A percentile compares a stretch with the other conserved stretches of the same genome.
Conservation (phyloP, 192 early-diverging fungal species). For the Jimgerdemannia lactiflua region DNA sequence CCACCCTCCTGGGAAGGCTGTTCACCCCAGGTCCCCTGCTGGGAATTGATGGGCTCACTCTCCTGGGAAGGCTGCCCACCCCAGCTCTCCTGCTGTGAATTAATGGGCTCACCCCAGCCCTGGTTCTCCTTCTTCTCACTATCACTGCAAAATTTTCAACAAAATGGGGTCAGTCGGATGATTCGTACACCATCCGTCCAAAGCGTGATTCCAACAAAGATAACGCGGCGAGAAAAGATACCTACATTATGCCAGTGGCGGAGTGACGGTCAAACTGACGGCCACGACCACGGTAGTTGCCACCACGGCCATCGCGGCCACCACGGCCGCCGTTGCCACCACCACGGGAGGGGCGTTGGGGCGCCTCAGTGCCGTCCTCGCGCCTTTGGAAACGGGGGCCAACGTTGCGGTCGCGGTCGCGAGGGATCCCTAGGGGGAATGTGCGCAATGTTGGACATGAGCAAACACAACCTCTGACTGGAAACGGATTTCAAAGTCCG, state of each 20-base stretch:
- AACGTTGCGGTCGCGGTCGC: not conserved
- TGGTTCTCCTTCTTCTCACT: constrained; percentile 91
- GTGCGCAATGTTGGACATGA: constrained; percentile 2
- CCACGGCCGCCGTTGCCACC: constrained; percentile 41
- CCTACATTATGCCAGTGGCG: constrained; percentile 64
- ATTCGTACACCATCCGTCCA: not conserved
- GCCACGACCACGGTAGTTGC: constrained; percentile 46
- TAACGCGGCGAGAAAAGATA: not conserved
- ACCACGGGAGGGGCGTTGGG: constrained; percentile 20
- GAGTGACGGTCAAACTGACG: constrained; percentile 87
- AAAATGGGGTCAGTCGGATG: not conserved
- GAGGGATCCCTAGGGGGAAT: not conserved
- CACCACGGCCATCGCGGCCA: constrained; percentile 50
- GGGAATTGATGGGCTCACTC: constrained; percentile 60
- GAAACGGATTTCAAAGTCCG: not conserved
- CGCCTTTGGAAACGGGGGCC: not conserved
- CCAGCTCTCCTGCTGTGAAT: constrained; percentile 39
- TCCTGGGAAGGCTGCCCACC: no score
- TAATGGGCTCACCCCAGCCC: constrained; percentile 72
- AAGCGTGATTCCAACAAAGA: not conserved
- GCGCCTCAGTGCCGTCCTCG: constrained; percentile 2
- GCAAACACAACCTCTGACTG: not conserved
- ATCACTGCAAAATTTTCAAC: constrained; percentile 45
- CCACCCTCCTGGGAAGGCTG: no score
- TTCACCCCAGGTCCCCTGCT: constrained; percentile 15